Base-by-base conservation (phyloP, 2,329 filamentous ascomycete species). In the Arthrobotrys entomopaga region DNA sequence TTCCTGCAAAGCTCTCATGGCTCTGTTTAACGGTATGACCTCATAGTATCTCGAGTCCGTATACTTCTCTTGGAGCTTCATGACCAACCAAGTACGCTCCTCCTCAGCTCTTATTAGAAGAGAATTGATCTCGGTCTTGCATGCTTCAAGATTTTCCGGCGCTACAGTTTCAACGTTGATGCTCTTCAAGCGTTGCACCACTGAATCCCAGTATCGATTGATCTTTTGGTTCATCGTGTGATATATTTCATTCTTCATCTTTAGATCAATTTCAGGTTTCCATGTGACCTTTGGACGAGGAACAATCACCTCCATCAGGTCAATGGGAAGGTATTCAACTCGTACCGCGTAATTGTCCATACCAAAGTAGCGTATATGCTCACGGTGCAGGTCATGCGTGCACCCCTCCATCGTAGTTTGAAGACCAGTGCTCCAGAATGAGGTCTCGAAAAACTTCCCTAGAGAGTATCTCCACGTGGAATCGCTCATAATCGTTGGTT, bases 391-490 rank as follows among this genome's bases (percentile, higher is more conserved):
- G 80, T 99, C 94, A 80, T 99, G 95, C 15, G 91, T 87, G 80
- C 96, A 99, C 60, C 81, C 91, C 84, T 26, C 89, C 88, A 52
- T 90, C 88, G 87, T 89, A 78, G 89, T 88, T 80, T 89, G 91
- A 56, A 98, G 83, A 42, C 92, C 90, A 48, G 88, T 90, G 79
- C 93, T 94, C 93, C 94, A 99, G 81, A 98, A 98, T 1, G 93
- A 93, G 16, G 99, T 84, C 82, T 99, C 95, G n/a, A 99, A 85
- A 79, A 98, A 99, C 81, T 99, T 99, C 10, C 92, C 95, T 79
- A 99, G 96, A 0, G 95, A 99, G 81, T 99, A 99, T 81, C 96
- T 97, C 91, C 93, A 99, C 0, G 93, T 96, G 78, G 89, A 93
- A 66, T 93, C 89, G 0, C 94, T 97, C 92, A 99, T 97, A 34